These are phyloP conservation scores for Ustilago trichophora DNA, from an alignment of 1,284 basidiomycete genomes.

Conservation along the genomic window DNA sequence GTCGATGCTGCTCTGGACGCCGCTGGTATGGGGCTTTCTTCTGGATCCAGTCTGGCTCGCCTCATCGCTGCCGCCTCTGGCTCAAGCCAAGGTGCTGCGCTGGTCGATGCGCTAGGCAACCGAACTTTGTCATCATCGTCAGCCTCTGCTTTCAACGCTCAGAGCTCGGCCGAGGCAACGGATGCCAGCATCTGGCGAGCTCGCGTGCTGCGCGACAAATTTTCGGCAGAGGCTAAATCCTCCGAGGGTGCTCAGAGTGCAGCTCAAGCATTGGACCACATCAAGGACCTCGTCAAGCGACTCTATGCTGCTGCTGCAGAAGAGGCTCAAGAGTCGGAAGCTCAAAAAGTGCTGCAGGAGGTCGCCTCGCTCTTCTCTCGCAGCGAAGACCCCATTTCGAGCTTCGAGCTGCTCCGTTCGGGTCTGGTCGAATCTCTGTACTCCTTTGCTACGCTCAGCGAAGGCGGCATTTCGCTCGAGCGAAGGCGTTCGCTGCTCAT, in stretches of 20 bases:
- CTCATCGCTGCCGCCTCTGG: slow-evolving; percentile 35
- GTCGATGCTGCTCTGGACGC: slow-evolving; percentile 10
- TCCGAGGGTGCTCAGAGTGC: slow-evolving; percentile 50
- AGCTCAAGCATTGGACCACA: slow-evolving; percentile 53
- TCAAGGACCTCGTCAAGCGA: slow-evolving; percentile 46
- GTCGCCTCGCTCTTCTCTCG: slow-evolving; percentile 82
- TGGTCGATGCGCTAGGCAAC: slow-evolving; percentile 18
- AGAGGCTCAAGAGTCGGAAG: slow-evolving; percentile 13
- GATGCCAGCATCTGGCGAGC: slow-evolving; percentile 62
- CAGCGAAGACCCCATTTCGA: slow-evolving; percentile 79
- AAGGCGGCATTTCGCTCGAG: slow-evolving; percentile 28
- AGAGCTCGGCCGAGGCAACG: slow-evolving; percentile 37
- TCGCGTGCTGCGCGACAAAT: slow-evolving; percentile 53
- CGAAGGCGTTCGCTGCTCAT: slow-evolving; percentile 48
- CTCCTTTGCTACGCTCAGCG: slow-evolving; percentile 76
- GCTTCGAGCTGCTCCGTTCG: slow-evolving; percentile 93
- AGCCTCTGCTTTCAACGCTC: slow-evolving; percentile 19
- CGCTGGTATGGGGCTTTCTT: slow-evolving; percentile 13
- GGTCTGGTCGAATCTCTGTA: slow-evolving; percentile 89
- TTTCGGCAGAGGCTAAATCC: slow-evolving; percentile 41
- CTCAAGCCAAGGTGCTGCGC: slow-evolving; percentile 10
- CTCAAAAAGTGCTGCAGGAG: slow-evolving; percentile 73
- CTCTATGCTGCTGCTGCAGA: slow-evolving; percentile 69
- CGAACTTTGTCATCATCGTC: slow-evolving; percentile 22
- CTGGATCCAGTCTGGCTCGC: slow-evolving; percentile 30